phyloP scores from a whole-genome alignment of 257 asterid genomes.

The Nicotiana tabacum region DNA sequence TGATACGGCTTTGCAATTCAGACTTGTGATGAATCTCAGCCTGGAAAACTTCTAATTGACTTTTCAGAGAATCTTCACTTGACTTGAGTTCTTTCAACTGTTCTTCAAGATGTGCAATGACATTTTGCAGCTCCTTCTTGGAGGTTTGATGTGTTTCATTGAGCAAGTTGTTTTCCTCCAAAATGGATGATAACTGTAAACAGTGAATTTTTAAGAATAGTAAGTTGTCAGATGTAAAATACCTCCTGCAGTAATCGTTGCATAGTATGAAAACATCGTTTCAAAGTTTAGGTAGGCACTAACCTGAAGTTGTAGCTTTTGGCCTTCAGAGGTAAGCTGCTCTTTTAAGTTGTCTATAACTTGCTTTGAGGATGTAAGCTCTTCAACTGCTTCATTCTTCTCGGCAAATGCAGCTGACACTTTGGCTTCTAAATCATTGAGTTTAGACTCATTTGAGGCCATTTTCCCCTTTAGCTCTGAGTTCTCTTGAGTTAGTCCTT shows the following conservation, averaged over 20 bases:
- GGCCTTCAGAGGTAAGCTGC: conserved; percentile 55
- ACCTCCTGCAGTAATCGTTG: not conserved
- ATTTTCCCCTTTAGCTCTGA: conserved; percentile 54
- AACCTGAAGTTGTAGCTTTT: conserved; percentile 80
- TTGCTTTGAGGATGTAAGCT: conserved; percentile 38
- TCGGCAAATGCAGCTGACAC: conserved; percentile 5
- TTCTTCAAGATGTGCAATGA: conserved; percentile 59
- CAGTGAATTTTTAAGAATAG: conserved; percentile 9
- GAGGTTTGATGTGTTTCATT: conserved; percentile 61
- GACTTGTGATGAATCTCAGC: conserved; percentile 47
- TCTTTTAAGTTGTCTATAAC: conserved; percentile 53
- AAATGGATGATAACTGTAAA: conserved; percentile 61
- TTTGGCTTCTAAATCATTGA: conserved; percentile 28
- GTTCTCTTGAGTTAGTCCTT: conserved; percentile 45
- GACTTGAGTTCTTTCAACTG: conserved; percentile 64
- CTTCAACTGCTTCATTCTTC: conserved; percentile 27
- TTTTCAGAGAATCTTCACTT: conserved; percentile 49
- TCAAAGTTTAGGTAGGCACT: conserved; percentile 7
- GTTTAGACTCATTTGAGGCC: conserved; percentile 48
- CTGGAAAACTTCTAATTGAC: conserved; percentile 46
- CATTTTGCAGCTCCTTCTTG: conserved; percentile 65
- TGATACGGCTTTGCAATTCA: conserved; percentile 45
- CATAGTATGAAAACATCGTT: not conserved
- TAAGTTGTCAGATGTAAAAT: not conserved
- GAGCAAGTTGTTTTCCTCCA: conserved; percentile 65